phyloP scores from a whole-genome alignment of 2,329 filamentous ascomycete genomes.

The Cordyceps fumosorosea region DNA sequence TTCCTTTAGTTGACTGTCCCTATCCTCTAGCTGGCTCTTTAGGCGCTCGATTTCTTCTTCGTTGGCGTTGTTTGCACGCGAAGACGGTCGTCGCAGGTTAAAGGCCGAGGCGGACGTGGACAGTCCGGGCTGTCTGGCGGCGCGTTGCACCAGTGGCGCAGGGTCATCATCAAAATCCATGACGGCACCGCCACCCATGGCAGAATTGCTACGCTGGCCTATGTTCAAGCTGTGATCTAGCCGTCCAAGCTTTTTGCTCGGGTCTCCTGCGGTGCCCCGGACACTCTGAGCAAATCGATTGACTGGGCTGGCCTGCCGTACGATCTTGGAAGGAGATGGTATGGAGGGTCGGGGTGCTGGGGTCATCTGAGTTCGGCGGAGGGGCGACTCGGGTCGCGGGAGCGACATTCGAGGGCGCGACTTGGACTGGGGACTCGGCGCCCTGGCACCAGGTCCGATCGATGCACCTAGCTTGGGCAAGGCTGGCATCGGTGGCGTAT shows the following conservation, averaged over 20 bases:
- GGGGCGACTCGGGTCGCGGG: conserved; percentile 81
- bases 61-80: conserved; percentile 45
- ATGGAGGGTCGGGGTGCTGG: conserved; percentile 53
- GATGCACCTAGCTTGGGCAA: conserved; percentile 83
- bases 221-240: conserved; percentile 45
- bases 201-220: conserved; percentile 53
- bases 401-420: conserved; percentile 64
- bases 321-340: conserved; percentile 39
- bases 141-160: conserved; percentile 45
- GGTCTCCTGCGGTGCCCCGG: conserved; percentile 54
- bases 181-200: conserved; percentile 46
- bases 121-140: conserved; percentile 48
- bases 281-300: conserved; percentile 59
- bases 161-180: conserved; percentile 52
- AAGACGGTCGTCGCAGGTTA: conserved; percentile 44
- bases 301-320: conserved; percentile 37
- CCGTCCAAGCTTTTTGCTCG: conserved; percentile 46
- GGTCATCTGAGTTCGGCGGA: conserved; percentile 60
- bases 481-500: conserved; percentile 58
- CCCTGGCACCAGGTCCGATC: conserved; percentile 62
- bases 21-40: conserved; percentile 68
- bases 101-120: conserved; percentile 50
- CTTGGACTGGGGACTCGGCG: conserved; percentile 66
- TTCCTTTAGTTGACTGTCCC: conserved; percentile 81
- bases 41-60: conserved; percentile 71